Evolutionary conservation across 306 rosid genomes (phyloP), one percentile per base, ranked within the genome.

Genomic region (Carpinus fangiana): DNA sequence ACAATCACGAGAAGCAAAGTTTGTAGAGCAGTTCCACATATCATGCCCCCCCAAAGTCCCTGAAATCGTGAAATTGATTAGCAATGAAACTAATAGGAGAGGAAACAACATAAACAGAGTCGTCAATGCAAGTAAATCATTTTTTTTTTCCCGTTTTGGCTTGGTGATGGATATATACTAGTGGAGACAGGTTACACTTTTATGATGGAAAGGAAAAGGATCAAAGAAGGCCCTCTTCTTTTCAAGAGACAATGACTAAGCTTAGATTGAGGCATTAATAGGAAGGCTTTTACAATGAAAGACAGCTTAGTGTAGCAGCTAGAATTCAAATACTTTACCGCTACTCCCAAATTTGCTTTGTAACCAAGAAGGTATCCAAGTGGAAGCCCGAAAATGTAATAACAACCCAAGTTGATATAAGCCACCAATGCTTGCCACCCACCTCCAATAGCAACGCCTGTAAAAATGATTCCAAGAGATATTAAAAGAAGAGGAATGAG

Each of bases 401-500:
- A 94, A 65, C 83, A 84, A 77, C 96, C 97, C 64, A 92, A 47
- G 82, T 94, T 92, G 72, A 94, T 87, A 65, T 89, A 94, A 65
- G 97, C 97, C 73, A 94, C 98, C 74, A 88, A 57, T 61, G 89
- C 89, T 76, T 94, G 98, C 98, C 97, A 94, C 28, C 98, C 98
- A 46, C 94, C 96, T 84, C 98, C 98, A 73, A 94, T 54, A 38
- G 98, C 98, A 84, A 94, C 97, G 47, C 98, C 98, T 92, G 76
- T 21, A 82, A 73, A 54, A 73, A 79, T 69, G 56, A 77, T 51
- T 69, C 50, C 60, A 70, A 16, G 7, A 38, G 38, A 8, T 9
- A 41, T 66, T 18, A 18, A 7, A 18, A 41, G 71, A 20, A 46
- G 14, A 4, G 71, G 48, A 66, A 18, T 36, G 26, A 31, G 34